Conservation (phyloP, 176 grass and related monocot genomes). For the Elaeis guineensis region DNA sequence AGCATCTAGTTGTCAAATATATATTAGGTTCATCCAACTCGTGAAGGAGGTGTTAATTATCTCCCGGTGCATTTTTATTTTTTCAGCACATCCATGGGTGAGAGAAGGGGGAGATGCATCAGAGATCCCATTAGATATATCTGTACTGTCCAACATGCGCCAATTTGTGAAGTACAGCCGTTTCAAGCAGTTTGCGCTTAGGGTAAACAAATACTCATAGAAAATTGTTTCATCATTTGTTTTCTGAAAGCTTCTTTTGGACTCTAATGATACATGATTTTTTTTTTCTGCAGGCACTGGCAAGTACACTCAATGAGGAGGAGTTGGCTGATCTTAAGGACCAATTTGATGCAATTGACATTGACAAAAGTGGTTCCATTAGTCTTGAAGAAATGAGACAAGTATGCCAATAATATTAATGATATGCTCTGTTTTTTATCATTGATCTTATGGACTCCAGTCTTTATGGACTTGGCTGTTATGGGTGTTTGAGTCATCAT, state of each 20-base stretch:
- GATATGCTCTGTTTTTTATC: too few relatives aligned
- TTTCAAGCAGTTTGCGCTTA: slow-evolving; percentile 92
- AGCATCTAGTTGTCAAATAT: too few relatives aligned
- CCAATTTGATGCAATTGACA: slow-evolving; percentile 92
- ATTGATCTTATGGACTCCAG: too few relatives aligned
- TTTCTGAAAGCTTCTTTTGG: slow-evolving; percentile 2
- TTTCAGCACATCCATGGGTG: slow-evolving; percentile 90
- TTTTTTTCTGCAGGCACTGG: slow-evolving; percentile 56
- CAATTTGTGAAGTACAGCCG: slow-evolving; percentile 98
- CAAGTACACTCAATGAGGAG: slow-evolving; percentile 79
- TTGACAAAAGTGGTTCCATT: slow-evolving; percentile 97
- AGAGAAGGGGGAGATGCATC: slow-evolving; percentile 92
- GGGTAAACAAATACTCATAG: slow-evolving; percentile 43
- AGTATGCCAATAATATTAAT: slow-evolving; percentile 21
- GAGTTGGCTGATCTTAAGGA: slow-evolving; percentile 82
- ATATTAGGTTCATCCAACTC: too few relatives aligned
- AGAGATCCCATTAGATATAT: slow-evolving; percentile 95
- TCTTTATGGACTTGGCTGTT: too few relatives aligned
- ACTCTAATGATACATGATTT: slow-evolving; percentile 23
- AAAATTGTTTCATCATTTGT: neutral
- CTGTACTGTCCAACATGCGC: slow-evolving; percentile 86
- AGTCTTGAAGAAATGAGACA: slow-evolving; percentile 97
- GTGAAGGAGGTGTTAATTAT: neutral
- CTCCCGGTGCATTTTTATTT: neutral
- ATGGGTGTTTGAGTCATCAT: too few relatives aligned